phyloP scores from a whole-genome alignment of 805 yeast species.

The Lipomyces mesembrius region DNA sequence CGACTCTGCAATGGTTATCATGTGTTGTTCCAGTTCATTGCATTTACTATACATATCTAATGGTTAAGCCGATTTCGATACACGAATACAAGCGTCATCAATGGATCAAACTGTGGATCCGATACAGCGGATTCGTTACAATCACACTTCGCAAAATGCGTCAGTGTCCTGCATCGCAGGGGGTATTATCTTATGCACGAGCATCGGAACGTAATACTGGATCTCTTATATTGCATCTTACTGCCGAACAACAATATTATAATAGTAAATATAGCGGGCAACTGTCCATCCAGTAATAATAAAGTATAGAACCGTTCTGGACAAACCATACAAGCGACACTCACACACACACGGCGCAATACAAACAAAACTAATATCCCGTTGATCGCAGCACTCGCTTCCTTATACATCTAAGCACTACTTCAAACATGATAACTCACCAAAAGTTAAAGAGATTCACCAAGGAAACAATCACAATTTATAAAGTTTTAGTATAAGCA shows the following conservation, averaged over 20 bases:
- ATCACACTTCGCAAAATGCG: no score
- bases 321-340: background rate
- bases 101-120: background rate
- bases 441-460: background rate
- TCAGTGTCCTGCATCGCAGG: background rate
- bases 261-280: background rate
- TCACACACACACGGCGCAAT: background rate
- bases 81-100: background rate
- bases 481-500: background rate
- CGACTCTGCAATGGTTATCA: background rate
- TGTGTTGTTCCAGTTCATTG: background rate
- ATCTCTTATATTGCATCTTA: conserved; percentile 1
- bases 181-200: background rate
- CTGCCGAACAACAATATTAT: conserved; percentile 1
- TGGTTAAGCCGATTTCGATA: background rate
- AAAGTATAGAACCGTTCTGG: background rate
- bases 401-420: background rate
- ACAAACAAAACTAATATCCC: background rate
- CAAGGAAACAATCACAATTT: background rate
- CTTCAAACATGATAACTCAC: background rate
- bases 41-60: background rate
- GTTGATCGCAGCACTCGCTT: conserved; percentile 3
- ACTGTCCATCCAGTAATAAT: background rate
- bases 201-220: background rate
- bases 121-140: background rate